A percentile compares a stretch with the other conserved stretches of the same genome.
Conservation (phyloP, 2,329 filamentous ascomycete genomes). For the Venturia nashicola region DNA sequence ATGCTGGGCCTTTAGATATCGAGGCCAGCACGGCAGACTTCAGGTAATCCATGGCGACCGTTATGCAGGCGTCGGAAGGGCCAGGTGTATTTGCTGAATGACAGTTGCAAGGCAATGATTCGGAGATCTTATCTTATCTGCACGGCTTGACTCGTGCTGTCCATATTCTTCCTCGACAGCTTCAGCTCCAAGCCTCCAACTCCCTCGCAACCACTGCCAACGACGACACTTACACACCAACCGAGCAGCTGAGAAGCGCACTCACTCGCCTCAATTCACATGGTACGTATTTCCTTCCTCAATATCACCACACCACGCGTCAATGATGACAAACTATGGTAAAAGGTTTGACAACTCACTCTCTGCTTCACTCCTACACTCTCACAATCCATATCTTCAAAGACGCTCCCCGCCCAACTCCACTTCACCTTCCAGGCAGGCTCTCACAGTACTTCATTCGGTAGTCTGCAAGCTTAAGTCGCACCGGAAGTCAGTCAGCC, state of each 20-base stretch:
- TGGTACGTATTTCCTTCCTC: not conserved
- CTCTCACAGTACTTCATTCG: slow-evolving; percentile 2
- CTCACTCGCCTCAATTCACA: not conserved
- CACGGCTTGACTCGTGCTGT: not conserved
- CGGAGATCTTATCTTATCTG: not conserved
- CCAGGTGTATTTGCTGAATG: not conserved
- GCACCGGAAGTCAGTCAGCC: not conserved
- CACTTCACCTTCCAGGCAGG: not conserved
- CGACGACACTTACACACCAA: not conserved
- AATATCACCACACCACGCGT: not conserved
- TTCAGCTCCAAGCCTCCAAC: not conserved
- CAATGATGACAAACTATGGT: not conserved
- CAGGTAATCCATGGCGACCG: slow-evolving; percentile 72
- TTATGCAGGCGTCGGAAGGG: not conserved
- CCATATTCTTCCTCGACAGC: too few species aligned
- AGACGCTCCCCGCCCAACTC: not conserved
- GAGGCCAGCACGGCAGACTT: slow-evolving; percentile 96
- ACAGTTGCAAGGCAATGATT: not conserved
- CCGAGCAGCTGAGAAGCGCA: not conserved
- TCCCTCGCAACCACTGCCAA: not conserved
- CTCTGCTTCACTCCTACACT: not conserved
- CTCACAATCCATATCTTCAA: not conserved
- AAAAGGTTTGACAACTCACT: slow-evolving; percentile 2
- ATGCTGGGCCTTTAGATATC: slow-evolving; percentile 86
- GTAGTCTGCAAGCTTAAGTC: not conserved